Evolutionary conservation across 164 flowering plant genomes (phyloP).

Genomic region (Paratinospora sagittata): DNA sequence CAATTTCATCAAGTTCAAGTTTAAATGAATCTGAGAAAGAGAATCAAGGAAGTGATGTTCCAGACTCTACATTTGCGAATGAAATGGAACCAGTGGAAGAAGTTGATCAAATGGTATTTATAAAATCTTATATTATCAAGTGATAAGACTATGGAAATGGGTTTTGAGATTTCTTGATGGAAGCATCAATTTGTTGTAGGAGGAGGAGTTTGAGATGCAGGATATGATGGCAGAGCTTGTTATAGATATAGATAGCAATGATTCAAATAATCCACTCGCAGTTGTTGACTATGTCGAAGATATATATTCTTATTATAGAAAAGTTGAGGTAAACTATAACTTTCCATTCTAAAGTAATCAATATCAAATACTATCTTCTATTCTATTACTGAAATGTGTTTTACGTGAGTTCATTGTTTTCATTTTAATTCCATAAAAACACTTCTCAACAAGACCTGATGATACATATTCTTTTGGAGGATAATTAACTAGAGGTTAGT

Average conservation of each 20-base stretch:
- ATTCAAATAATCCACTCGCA: constrained; percentile 58
- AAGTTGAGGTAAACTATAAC: constrained; percentile 34
- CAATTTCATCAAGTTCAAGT: constrained; percentile 13
- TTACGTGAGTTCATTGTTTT: not conserved
- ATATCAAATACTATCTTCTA: not conserved
- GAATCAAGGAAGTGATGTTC: constrained; percentile 23
- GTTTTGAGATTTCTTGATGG: not conserved
- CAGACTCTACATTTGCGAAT: constrained; percentile 57
- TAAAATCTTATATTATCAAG: not conserved
- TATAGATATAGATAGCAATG: constrained; percentile 60
- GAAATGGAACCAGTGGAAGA: constrained; percentile 75
- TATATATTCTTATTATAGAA: constrained; percentile 55
- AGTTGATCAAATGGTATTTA: constrained; percentile 55
- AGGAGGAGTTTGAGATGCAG: constrained; percentile 74
- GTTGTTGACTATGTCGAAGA: constrained; percentile 82
- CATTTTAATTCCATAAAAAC: not conserved
- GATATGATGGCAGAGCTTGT: constrained; percentile 46
- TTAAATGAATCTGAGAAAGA: constrained; percentile 32
- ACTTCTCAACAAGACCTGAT: not conserved
- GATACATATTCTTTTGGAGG: not conserved
- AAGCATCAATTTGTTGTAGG: constrained; percentile 8
- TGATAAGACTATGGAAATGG: not conserved
- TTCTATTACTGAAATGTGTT: not conserved
- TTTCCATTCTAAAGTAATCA: not conserved
- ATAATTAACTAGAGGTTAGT: not conserved